A percentile compares a stretch with the other conserved stretches of the same genome.
phyloP scores from a whole-genome alignment of 257 asterid species.

The Capsicum baccatum region DNA sequence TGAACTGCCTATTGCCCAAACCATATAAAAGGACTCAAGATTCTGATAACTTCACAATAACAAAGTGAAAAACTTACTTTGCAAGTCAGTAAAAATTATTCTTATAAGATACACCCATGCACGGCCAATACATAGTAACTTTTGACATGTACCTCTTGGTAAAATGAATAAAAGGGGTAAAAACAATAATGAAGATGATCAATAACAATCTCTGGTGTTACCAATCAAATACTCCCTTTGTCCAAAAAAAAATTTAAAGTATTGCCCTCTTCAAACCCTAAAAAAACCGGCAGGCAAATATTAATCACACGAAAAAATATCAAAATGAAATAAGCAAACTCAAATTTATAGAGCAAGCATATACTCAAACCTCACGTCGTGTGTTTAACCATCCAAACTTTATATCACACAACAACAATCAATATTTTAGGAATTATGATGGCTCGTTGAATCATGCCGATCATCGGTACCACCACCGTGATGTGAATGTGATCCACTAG shows the following conservation, averaged over 20 bases:
- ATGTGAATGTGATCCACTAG: conserved; percentile 79
- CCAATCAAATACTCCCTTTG: conserved; percentile 18
- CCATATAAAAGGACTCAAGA: background rate
- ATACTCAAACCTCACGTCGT: conserved; percentile 53
- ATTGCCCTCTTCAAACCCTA: conserved; percentile 61
- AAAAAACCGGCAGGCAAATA: conserved; percentile 44
- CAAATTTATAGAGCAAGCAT: conserved; percentile 36
- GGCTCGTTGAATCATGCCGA: conserved; percentile 70
- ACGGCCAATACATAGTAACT: conserved; percentile 3
- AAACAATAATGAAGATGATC: background rate
- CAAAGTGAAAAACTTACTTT: background rate
- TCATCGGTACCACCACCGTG: conserved; percentile 55
- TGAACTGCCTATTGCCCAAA: background rate
- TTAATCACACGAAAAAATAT: conserved; percentile 51
- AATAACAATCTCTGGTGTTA: background rate
- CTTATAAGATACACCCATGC: conserved; percentile 24
- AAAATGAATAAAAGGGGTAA: background rate
- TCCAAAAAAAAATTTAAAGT: background rate
- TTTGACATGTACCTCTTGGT: conserved; percentile 3
- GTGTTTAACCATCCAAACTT: conserved; percentile 49
- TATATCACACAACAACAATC: conserved; percentile 33
- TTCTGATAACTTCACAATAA: background rate
- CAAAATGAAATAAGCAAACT: conserved; percentile 17
- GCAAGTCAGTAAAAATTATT: conserved; percentile 18
- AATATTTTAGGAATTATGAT: conserved; percentile 42